Conservation (phyloP, 169 alveolate genomes). For the Plasmodium ovale region DNA sequence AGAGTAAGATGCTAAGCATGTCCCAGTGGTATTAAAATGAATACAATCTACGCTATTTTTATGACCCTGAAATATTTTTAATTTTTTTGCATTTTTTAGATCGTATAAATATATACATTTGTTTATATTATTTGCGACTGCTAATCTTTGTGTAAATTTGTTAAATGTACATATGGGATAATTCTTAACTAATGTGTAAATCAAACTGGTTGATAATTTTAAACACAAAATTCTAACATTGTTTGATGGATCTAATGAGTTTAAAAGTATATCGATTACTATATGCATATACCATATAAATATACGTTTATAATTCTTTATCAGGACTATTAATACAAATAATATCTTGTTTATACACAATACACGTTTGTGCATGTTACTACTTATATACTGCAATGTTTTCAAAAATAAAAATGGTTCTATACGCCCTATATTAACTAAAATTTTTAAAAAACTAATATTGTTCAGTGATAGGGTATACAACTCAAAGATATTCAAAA, state of each 20-base stretch:
- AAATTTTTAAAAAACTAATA: constrained; percentile 46
- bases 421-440: constrained; percentile 61
- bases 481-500: constrained; percentile 69
- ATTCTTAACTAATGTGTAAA: constrained; percentile 58
- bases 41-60: constrained; percentile 56
- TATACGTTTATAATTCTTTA: constrained; percentile 64
- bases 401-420: constrained; percentile 73
- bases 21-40: constrained; percentile 40
- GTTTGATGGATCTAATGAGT: constrained; percentile 70
- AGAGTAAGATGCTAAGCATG: constrained; percentile 68
- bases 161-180: constrained; percentile 62
- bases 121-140: constrained; percentile 68
- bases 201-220: constrained; percentile 67
- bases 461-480: constrained; percentile 62
- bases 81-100: constrained; percentile 71
- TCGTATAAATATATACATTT: constrained; percentile 72
- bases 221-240: constrained; percentile 58
- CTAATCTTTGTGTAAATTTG: constrained; percentile 72
- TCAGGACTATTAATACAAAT: constrained; percentile 46
- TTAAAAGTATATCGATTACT: constrained; percentile 58
- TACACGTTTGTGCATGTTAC: constrained; percentile 45
- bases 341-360: constrained; percentile 58
- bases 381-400: constrained; percentile 58
- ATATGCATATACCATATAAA: constrained; percentile 50
- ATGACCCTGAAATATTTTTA: constrained; percentile 76